phyloP scores from a whole-genome alignment of 371 early-diverging fungal species.

The Vairimorpha ceranae region DNA sequence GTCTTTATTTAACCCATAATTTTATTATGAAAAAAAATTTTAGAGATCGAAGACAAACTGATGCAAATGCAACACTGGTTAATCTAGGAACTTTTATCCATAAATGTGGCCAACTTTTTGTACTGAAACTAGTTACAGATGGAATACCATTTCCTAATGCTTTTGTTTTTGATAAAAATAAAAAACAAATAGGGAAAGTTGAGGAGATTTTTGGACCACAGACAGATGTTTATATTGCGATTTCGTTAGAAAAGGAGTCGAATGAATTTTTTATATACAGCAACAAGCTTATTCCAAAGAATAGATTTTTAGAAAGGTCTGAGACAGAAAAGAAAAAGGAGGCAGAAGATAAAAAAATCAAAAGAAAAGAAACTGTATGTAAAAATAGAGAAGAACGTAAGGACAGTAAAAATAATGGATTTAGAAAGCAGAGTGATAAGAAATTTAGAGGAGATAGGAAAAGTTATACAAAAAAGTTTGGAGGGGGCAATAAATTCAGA shows the following conservation, averaged over 20 bases:
- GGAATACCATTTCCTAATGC: slow-evolving; percentile 98
- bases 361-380: not conserved
- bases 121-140: slow-evolving; percentile 76
- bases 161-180: slow-evolving; percentile 85
- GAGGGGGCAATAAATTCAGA: too few species aligned
- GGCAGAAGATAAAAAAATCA: slow-evolving; percentile 19
- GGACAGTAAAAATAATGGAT: not conserved
- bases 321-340: slow-evolving; percentile 52
- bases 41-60: not conserved
- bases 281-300: slow-evolving; percentile 52
- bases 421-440: not conserved
- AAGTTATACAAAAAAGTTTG: too few species aligned
- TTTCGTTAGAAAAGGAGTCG: slow-evolving; percentile 19
- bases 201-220: slow-evolving; percentile 95
- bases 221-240: slow-evolving; percentile 69
- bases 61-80: slow-evolving; percentile 39
- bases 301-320: slow-evolving; percentile 44
- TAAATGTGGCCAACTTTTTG: slow-evolving; percentile 87
- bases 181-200: slow-evolving; percentile 88
- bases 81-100: slow-evolving; percentile 84
- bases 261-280: slow-evolving; percentile 37
- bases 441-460: too few species aligned
- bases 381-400: not conserved
- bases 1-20: too few species aligned
- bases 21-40: not conserved